A percentile compares a stretch with the other conserved stretches of the same genome.
Conservation (phyloP, 2,329 filamentous ascomycete genomes). For the Tolypocladium tropicale region DNA sequence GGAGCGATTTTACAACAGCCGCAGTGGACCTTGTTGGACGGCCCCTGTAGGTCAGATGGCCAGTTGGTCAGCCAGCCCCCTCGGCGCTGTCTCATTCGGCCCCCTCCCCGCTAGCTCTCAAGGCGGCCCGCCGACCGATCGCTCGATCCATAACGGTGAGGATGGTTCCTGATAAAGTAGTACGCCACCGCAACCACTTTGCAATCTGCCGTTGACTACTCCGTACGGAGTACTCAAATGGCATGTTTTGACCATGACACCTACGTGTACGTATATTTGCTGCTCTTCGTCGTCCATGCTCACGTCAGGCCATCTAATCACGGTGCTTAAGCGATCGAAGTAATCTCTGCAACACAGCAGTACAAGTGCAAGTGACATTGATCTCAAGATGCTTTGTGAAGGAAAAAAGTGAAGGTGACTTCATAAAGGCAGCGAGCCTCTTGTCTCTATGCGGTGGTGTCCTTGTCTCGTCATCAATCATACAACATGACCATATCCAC, state of each 20-base stretch:
- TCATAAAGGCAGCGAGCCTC: neutral
- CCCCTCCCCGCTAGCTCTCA: neutral
- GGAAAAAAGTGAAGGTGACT: neutral
- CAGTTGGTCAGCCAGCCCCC: too few species aligned
- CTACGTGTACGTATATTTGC: too few species aligned
- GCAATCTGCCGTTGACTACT: too few species aligned
- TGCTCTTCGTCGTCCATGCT: too few species aligned
- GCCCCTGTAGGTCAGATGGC: neutral
- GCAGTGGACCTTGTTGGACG: neutral
- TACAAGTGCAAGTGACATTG: neutral
- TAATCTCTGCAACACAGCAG: neutral
- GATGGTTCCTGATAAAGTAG: neutral
- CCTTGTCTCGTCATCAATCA: neutral
- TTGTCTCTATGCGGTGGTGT: neutral
- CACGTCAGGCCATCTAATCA: too few species aligned
- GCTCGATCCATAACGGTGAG: neutral
- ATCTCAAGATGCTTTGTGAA: too few species aligned
- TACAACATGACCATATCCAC: neutral
- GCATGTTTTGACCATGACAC: too few species aligned
- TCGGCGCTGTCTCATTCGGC: neutral
- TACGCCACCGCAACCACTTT: too few species aligned
- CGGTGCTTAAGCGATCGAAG: neutral
- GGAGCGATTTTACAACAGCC: neutral
- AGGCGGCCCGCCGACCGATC: neutral
- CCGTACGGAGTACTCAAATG: too few species aligned